Percentiles rank a stretch among this genome's conserved stretches.
phyloP scores from a whole-genome alignment of 768 basidiomycete species.

The Suillus plorans region DNA sequence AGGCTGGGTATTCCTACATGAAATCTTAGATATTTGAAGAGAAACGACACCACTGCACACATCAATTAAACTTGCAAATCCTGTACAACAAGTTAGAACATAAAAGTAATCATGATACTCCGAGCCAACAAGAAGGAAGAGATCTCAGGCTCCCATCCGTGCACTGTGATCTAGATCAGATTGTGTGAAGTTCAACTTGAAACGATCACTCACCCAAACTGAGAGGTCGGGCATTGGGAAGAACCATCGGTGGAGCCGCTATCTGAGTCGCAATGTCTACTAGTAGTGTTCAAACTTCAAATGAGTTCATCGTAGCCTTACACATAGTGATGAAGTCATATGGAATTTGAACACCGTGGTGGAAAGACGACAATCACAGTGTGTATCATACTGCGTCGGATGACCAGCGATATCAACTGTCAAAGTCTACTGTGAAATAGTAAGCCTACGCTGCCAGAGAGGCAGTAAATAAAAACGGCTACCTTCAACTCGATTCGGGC shows the following conservation, averaged over 20 bases:
- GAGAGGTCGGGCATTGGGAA: slow-evolving; percentile 44
- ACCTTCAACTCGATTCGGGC: too few species aligned
- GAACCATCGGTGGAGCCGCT: slow-evolving; percentile 44
- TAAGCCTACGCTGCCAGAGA: too few species aligned
- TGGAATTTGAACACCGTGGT: too few species aligned
- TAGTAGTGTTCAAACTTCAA: too few species aligned
- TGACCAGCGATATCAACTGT: too few species aligned
- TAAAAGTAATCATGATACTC: slow-evolving; percentile 5
- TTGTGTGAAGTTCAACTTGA: neutral
- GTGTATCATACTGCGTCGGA: too few species aligned
- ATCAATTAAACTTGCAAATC: slow-evolving; percentile 24
- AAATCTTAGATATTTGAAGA: slow-evolving; percentile 20
- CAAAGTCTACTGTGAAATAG: too few species aligned
- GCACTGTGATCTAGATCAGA: slow-evolving; percentile 13
- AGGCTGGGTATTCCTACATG: slow-evolving; percentile 50
- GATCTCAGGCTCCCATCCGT: slow-evolving; percentile 46
- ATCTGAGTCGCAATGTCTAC: slow-evolving; percentile 33
- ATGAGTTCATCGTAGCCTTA: too few species aligned
- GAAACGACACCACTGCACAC: slow-evolving; percentile 4
- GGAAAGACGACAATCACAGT: too few species aligned
- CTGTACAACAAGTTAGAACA: slow-evolving; percentile 10
- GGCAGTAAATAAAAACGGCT: too few species aligned
- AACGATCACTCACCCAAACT: slow-evolving; percentile 42
- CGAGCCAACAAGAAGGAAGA: slow-evolving; percentile 38
- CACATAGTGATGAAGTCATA: too few species aligned